These are phyloP conservation scores for Porosira glacialis DNA, from an alignment of 352 stramenopile species.

Conservation along the genomic window DNA sequence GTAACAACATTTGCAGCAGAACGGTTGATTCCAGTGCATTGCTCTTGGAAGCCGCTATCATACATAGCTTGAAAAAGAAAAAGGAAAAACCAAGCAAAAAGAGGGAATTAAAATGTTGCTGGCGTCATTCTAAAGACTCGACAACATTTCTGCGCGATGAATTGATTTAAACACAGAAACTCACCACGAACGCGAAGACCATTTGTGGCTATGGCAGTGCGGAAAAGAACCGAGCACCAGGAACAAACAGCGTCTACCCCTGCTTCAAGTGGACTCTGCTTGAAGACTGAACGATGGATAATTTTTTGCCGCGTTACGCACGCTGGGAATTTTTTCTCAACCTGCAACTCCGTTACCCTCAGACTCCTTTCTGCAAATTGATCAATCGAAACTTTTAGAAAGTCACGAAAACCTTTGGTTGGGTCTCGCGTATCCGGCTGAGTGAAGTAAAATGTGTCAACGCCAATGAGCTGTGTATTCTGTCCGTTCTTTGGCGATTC, in stretches of 20 bases:
- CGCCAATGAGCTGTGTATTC: slow-evolving; percentile 63
- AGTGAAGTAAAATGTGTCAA: slow-evolving; percentile 80
- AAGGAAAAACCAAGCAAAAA: no score
- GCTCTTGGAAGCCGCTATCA: slow-evolving; percentile 43
- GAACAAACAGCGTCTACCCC: slow-evolving; percentile 75
- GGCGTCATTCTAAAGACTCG: no score
- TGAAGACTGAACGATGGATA: slow-evolving; percentile 75
- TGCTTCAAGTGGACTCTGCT: slow-evolving; percentile 77
- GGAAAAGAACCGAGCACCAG: slow-evolving; percentile 81
- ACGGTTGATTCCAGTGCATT: slow-evolving; percentile 69
- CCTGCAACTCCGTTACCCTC: slow-evolving; percentile 76
- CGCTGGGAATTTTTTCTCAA: slow-evolving; percentile 73
- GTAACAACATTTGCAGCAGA: slow-evolving; percentile 76
- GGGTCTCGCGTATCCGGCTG: slow-evolving; percentile 76
- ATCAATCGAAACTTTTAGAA: slow-evolving; percentile 63
- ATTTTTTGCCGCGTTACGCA: slow-evolving; percentile 77
- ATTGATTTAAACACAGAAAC: no score
- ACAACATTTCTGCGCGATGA: no score
- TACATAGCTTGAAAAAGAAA: no score
- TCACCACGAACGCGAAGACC: slow-evolving; percentile 67
- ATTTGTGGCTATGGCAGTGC: slow-evolving; percentile 78
- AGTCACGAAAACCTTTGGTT: slow-evolving; percentile 61
- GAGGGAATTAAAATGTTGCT: no score
- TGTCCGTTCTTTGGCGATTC: slow-evolving; percentile 32
- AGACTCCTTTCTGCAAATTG: slow-evolving; percentile 75